Conservation (phyloP, 1,139 yeast genomes). For the Nakaseomyces bracarensis region DNA sequence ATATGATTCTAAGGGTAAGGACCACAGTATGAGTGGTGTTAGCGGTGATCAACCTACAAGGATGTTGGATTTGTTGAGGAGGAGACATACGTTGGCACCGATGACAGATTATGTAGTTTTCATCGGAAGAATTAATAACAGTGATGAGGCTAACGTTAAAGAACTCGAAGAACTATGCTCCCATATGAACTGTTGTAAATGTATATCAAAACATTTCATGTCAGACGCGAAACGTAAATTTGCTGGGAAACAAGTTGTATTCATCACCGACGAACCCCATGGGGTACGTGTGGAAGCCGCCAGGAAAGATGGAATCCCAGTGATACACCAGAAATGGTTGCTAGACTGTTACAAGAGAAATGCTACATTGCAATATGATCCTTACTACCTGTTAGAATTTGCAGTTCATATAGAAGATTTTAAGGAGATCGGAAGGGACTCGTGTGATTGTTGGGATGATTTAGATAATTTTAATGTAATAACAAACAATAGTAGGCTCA, state of each 20-base stretch:
- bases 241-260: conserved; percentile 17
- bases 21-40: neutral
- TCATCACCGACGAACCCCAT: conserved; percentile 23
- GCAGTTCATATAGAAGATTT: conserved; percentile 18
- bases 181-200: conserved; percentile 18
- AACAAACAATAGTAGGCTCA: neutral
- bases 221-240: conserved; percentile 17
- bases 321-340: conserved; percentile 72
- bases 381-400: conserved; percentile 38
- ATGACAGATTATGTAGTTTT: conserved; percentile 24
- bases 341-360: conserved; percentile 53
- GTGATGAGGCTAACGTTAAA: conserved; percentile 10
- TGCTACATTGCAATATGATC: conserved; percentile 46
- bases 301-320: conserved; percentile 34
- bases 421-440: conserved; percentile 37
- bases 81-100: conserved; percentile 19
- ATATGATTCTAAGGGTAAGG: conserved; percentile 11
- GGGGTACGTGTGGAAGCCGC: conserved; percentile 30
- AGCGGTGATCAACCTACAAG: conserved; percentile 10
- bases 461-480: neutral
- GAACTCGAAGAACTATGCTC: conserved; percentile 20
- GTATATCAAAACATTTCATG: conserved; percentile 22
- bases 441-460: conserved; percentile 38
- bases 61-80: conserved; percentile 18
- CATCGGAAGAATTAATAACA: conserved; percentile 24